A percentile compares a stretch with the other conserved stretches of the same genome.
Conservation (phyloP, 1,284 basidiomycete genomes). For the Sporisorium sorghi region DNA sequence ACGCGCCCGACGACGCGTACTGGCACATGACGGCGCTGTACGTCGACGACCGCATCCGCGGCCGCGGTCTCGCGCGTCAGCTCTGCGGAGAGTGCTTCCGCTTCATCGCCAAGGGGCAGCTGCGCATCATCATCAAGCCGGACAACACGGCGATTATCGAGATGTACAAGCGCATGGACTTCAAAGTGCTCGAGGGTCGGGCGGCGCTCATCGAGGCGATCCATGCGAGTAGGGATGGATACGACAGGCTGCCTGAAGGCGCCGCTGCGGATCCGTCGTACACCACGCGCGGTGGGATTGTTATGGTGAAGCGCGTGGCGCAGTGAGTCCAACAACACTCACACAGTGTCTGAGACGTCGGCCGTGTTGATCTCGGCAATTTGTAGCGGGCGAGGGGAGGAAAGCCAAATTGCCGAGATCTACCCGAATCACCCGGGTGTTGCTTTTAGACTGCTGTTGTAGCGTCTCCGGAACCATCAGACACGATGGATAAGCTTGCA, state of each 20-base stretch:
- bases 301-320: slow-evolving; percentile 16
- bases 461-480: no score
- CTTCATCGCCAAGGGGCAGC: slow-evolving; percentile 12
- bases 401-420: not conserved
- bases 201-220: slow-evolving; percentile 18
- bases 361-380: not conserved
- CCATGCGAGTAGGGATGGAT: slow-evolving; percentile 18
- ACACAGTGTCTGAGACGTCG: not conserved
- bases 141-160: slow-evolving; percentile 16
- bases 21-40: slow-evolving; percentile 36
- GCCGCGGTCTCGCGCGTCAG: slow-evolving; percentile 15
- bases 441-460: no score
- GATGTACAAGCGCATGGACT: slow-evolving; percentile 31
- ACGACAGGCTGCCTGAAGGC: slow-evolving; percentile 4
- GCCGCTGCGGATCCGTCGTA: slow-evolving; percentile 4
- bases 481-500: no score
- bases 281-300: slow-evolving; percentile 11
- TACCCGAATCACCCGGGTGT: no score
- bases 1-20: not conserved
- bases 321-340: not conserved
- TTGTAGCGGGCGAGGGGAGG: no score
- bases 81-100: slow-evolving; percentile 21
- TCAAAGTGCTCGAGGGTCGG: slow-evolving; percentile 6
- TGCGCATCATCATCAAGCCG: slow-evolving; percentile 34
- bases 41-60: slow-evolving; percentile 23